These are phyloP conservation scores for Pichia pseudocactophila DNA, from an alignment of 805 yeast species.

Conservation along the genomic window DNA sequence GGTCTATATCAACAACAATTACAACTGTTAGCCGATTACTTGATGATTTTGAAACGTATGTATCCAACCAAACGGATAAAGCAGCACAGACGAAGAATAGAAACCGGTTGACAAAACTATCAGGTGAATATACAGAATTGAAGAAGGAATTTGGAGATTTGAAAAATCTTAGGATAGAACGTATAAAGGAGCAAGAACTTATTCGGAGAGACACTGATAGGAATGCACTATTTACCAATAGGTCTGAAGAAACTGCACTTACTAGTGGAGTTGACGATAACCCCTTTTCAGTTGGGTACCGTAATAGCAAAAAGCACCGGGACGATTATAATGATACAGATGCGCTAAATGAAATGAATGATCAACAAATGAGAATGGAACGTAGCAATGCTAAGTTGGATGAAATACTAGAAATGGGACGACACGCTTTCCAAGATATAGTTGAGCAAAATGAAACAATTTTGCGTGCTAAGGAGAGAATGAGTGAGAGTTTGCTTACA, in stretches of 20 bases:
- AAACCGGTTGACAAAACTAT: slow-evolving; percentile 52
- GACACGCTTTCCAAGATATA: slow-evolving; percentile 73
- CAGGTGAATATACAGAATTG: slow-evolving; percentile 37
- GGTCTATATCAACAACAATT: slow-evolving; percentile 70
- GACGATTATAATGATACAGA: slow-evolving; percentile 23
- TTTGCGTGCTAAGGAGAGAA: slow-evolving; percentile 47
- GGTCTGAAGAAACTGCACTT: slow-evolving; percentile 14
- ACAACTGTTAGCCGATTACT: slow-evolving; percentile 69
- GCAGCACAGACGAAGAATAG: slow-evolving; percentile 50
- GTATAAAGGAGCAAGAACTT: slow-evolving; percentile 36
- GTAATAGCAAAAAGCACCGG: slow-evolving; percentile 2
- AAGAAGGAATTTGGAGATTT: slow-evolving; percentile 44
- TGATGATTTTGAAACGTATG: slow-evolving; percentile 31
- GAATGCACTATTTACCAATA: slow-evolving; percentile 27
- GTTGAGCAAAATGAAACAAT: slow-evolving; percentile 76
- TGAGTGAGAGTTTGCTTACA: slow-evolving; percentile 64
- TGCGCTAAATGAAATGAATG: slow-evolving; percentile 62
- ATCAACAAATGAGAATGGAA: slow-evolving; percentile 44
- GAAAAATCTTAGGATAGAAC: slow-evolving; percentile 46
- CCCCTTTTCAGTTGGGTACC: slow-evolving; percentile 33
- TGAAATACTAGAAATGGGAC: slow-evolving; percentile 84
- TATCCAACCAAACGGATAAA: slow-evolving; percentile 48
- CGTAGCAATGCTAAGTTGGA: slow-evolving; percentile 79
- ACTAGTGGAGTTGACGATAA: slow-evolving; percentile 30
- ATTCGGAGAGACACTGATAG: slow-evolving; percentile 28